Percentiles rank a stretch among this genome's conserved stretches.
These are phyloP conservation scores for Polygonum aviculare DNA, from an alignment of 148 eudicot species.

Conservation along the genomic window DNA sequence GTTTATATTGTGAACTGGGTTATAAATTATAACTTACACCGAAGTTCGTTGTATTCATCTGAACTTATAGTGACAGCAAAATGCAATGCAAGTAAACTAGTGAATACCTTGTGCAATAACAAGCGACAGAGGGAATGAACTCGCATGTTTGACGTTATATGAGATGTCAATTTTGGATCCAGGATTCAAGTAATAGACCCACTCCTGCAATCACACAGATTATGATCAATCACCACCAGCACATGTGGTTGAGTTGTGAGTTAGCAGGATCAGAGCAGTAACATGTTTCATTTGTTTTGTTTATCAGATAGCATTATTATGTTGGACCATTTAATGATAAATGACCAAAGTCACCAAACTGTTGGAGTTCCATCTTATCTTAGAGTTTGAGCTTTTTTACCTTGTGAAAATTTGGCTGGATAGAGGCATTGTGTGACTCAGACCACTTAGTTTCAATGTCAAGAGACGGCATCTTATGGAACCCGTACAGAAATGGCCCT, in stretches of 20 bases:
- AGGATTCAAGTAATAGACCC: constrained; percentile 43
- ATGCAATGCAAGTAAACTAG: neutral
- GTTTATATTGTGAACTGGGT: neutral
- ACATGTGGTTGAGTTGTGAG: neutral
- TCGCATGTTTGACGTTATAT: constrained; percentile 34
- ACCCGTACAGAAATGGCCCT: constrained; percentile 59
- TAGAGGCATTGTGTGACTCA: constrained; percentile 19
- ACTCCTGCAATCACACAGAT: constrained; percentile 31
- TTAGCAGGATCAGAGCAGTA: neutral
- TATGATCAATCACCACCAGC: neutral
- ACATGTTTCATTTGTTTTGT: neutral
- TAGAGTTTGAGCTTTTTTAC: constrained; percentile 15
- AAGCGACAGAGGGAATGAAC: constrained; percentile 28
- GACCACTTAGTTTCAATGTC: constrained; percentile 46
- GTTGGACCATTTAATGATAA: neutral
- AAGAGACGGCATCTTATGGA: constrained; percentile 48
- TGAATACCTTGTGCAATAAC: constrained; percentile 45
- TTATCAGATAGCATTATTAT: neutral
- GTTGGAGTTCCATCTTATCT: neutral
- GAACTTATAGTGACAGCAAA: neutral
- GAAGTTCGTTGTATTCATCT: neutral
- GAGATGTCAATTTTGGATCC: constrained; percentile 40
- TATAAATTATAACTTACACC: neutral
- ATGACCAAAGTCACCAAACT: neutral
- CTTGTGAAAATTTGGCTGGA: constrained; percentile 27